phyloP scores from a whole-genome alignment of 371 early-diverging fungal species.

The Mucor velutinosus region DNA sequence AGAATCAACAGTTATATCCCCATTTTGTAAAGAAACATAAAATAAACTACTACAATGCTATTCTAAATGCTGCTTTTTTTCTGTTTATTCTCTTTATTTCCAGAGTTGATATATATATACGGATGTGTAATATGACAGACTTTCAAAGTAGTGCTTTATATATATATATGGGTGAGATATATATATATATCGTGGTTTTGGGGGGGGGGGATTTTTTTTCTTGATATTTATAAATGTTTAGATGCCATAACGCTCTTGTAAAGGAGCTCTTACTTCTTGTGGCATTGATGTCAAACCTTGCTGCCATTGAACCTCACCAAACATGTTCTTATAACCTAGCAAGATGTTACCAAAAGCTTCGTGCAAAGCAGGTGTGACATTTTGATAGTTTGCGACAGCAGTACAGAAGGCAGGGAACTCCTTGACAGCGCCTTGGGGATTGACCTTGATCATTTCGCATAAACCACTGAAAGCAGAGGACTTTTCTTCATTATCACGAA shows the following conservation, averaged over 20 bases:
- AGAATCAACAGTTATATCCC: slow-evolving; percentile 92
- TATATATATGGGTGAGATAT: too few species aligned
- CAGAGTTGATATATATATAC: background rate
- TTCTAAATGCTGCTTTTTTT: background rate
- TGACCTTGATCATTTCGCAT: slow-evolving; percentile 84
- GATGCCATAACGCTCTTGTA: slow-evolving; percentile 67
- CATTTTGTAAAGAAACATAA: slow-evolving; percentile 43
- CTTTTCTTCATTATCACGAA: slow-evolving; percentile 93
- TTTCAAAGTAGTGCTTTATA: too few species aligned
- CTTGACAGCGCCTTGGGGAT: slow-evolving; percentile 82
- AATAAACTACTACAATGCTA: background rate
- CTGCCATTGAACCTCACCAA: slow-evolving; percentile 71
- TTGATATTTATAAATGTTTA: slow-evolving; percentile 27
- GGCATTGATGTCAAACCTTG: slow-evolving; percentile 59
- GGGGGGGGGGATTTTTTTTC: too few species aligned
- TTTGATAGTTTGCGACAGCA: slow-evolving; percentile 72
- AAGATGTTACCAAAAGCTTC: slow-evolving; percentile 73
- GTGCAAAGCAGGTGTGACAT: slow-evolving; percentile 61
- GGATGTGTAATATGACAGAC: too few species aligned
- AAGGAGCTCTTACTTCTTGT: slow-evolving; percentile 55
- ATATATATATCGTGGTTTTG: too few species aligned
- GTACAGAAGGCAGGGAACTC: slow-evolving; percentile 72
- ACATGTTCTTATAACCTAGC: slow-evolving; percentile 72
- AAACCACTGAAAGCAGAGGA: slow-evolving; percentile 92
- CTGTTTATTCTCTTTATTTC: background rate